Base-by-base conservation (phyloP, 2,329 filamentous ascomycete species). In the Alternaria novae-zelandiae region DNA sequence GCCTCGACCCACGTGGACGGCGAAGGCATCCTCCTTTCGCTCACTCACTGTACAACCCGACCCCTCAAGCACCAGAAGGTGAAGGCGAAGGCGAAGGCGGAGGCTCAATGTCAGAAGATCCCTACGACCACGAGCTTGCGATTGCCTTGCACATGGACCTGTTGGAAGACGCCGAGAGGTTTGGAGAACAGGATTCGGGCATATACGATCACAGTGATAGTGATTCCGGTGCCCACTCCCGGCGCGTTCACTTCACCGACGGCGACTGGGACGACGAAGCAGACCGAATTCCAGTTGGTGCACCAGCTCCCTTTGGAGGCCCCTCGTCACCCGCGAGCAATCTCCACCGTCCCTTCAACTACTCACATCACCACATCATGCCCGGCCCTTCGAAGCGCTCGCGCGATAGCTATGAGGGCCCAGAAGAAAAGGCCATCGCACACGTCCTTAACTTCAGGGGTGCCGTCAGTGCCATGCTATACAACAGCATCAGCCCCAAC, bases 391-490 rank as follows among this genome's bases (percentile, higher is more conserved):
- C 63, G 26, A 76, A 74, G 58, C 72, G 70, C 25, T 47, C 65
- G 11, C 62, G 65, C 12, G 69, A 76, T 13, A 68, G 58, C n/a
- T 67, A 61, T 32, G 72, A 73, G 21, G 43, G 28, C 10, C 23
- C 49, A 5, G 66, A 71, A 15, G 59, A 45, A 3, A 69, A 63
- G 20, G 67, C 69, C 21, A 54, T 71, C 13, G 53, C 58, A 12
- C 53, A 32, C 9, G 58, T 57, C 4, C 55, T 79, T 23, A 61
- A 58, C 8, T 67, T 32, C 11, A 67, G 67, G 36, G 71, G 66
- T 15, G 77, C 76, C 4, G 63, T 73, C 12, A 71, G 74, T 44
- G 62, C 71, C 13, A 58, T 79, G 43, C 36, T 69, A 21, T 78
- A 77, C 51, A 62, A 63, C 23, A 67, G 54, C 10, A 44, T 57